A percentile compares a stretch with the other conserved stretches of the same genome.
Conservation (phyloP, 805 yeast genomes). For the Zygotorulaspora florentina region DNA sequence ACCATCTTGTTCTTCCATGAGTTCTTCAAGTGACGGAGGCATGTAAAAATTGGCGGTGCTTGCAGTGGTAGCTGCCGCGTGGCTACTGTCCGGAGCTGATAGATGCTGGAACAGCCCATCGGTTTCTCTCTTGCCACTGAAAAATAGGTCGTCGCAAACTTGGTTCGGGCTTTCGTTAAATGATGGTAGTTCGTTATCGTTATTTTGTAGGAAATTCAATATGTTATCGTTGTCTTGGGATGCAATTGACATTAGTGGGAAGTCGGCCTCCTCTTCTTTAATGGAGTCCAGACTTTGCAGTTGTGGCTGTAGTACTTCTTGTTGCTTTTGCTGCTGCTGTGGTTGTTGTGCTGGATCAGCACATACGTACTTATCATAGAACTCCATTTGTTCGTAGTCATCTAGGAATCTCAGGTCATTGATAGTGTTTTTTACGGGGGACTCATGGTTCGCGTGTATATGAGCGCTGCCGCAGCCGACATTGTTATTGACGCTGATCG, state of each 20-base stretch:
- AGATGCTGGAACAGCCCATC: conserved; percentile 7
- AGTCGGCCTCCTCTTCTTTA: conserved; percentile 14
- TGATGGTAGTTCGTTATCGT: conserved; percentile 1
- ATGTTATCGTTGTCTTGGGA: conserved; percentile 4
- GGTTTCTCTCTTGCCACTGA: conserved; percentile 4
- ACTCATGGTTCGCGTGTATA: not conserved
- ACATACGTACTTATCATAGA: conserved; percentile 19
- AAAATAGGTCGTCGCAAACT: conserved; percentile 3
- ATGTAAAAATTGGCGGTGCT: conserved; percentile 14
- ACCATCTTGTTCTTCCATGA: conserved; percentile 32
- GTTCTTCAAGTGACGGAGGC: conserved; percentile 33
- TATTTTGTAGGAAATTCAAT: conserved; percentile 4
- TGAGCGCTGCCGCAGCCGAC: not conserved
- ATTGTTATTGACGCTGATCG: conserved; percentile 3
- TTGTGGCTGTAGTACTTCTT: conserved; percentile 1
- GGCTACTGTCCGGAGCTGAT: conserved; percentile 3
- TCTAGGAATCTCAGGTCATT: conserved; percentile 20
- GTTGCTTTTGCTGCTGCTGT: conserved; percentile 2
- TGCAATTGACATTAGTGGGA: conserved; percentile 2
- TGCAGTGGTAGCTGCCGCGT: conserved; percentile 5
- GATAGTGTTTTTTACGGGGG: conserved; percentile 4
- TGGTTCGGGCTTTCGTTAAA: not conserved
- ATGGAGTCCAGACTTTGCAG: conserved; percentile 11
- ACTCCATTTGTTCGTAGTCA: conserved; percentile 22
- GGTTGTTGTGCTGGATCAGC: conserved; percentile 3